Evolutionary conservation across 345 rosid species (phyloP).

Genomic region (Cochlearia excelsa): DNA sequence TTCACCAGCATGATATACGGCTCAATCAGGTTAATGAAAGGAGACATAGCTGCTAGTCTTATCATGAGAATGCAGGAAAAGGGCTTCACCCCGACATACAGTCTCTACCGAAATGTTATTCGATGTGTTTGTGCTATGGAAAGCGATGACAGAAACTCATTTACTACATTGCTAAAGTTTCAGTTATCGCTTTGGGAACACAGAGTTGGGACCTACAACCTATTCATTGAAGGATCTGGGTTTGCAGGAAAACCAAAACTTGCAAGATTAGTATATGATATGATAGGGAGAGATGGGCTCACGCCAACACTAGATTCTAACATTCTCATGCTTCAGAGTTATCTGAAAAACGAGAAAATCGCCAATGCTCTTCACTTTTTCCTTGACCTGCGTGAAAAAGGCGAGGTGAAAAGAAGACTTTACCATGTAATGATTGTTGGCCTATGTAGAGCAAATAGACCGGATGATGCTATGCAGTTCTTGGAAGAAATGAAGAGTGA

Average conservation of each 20-base stretch:
- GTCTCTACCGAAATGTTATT: conserved; percentile 53
- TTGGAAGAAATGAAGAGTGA: conserved; percentile 46
- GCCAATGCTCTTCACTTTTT: conserved; percentile 64
- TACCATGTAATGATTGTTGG: conserved; percentile 52
- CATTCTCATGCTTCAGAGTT: conserved; percentile 58
- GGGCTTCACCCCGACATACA: conserved; percentile 44
- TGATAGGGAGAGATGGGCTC: conserved; percentile 55
- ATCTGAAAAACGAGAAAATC: conserved; percentile 50
- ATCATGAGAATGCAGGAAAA: conserved; percentile 72
- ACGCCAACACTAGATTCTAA: conserved; percentile 42
- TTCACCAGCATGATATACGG: conserved; percentile 53
- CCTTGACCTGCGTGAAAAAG: conserved; percentile 35
- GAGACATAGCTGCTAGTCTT: conserved; percentile 62
- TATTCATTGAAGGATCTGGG: conserved; percentile 78
- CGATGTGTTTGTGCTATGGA: conserved; percentile 46
- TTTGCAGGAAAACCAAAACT: conserved; percentile 59
- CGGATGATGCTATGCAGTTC: conserved; percentile 47
- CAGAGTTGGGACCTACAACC: conserved; percentile 38
- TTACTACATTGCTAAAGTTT: conserved; percentile 43
- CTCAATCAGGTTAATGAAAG: conserved; percentile 44
- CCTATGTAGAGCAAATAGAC: conserved; percentile 50
- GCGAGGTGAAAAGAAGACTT: conserved; percentile 36
- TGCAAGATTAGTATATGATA: conserved; percentile 61
- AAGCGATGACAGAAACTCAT: conserved; percentile 42
- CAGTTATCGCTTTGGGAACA: conserved; percentile 49